phyloP scores from a whole-genome alignment of 768 basidiomycete species.

The Lactarius hatsudake region DNA sequence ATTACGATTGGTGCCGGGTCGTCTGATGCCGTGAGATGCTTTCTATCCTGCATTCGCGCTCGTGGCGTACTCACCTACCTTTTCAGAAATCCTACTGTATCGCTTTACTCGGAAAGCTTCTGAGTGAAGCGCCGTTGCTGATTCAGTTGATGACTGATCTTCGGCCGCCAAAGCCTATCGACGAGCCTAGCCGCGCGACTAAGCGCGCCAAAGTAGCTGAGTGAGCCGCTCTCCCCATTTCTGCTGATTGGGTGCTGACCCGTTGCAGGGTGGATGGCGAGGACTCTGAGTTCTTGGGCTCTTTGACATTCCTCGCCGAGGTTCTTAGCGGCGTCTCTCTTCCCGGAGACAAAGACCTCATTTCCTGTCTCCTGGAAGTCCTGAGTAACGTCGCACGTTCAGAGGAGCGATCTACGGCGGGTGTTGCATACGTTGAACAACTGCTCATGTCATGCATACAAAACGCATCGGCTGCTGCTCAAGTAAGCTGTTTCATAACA shows the following conservation, averaged over 20 bases:
- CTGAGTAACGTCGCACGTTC: slow-evolving; percentile 63
- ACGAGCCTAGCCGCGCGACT: slow-evolving; percentile 46
- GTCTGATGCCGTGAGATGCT: slow-evolving; percentile 44
- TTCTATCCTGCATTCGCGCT: slow-evolving; percentile 25
- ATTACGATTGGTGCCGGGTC: slow-evolving; percentile 51
- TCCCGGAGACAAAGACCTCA: slow-evolving; percentile 67
- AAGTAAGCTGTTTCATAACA: slow-evolving; percentile 39
- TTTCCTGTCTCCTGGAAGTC: slow-evolving; percentile 69
- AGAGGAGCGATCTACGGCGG: slow-evolving; percentile 53
- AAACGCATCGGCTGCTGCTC: slow-evolving; percentile 53
- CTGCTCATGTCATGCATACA: slow-evolving; percentile 81
- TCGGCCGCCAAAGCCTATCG: slow-evolving; percentile 48
- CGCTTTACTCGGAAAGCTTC: slow-evolving; percentile 46
- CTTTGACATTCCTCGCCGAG: slow-evolving; percentile 63
- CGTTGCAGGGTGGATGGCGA: slow-evolving; percentile 12
- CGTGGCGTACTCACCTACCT: slow-evolving; percentile 7
- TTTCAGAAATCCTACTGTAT: slow-evolving; percentile 36
- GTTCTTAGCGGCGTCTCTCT: slow-evolving; percentile 61
- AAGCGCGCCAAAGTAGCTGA: slow-evolving; percentile 64
- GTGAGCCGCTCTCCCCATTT: slow-evolving; percentile 38
- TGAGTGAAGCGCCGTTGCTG: slow-evolving; percentile 53
- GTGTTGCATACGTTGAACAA: slow-evolving; percentile 77
- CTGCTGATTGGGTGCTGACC: neutral
- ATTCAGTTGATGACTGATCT: slow-evolving; percentile 49
- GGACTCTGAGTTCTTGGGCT: slow-evolving; percentile 29